Conservation (phyloP, 2,329 filamentous ascomycete genomes). For the Fusarium pseudonygamai region DNA sequence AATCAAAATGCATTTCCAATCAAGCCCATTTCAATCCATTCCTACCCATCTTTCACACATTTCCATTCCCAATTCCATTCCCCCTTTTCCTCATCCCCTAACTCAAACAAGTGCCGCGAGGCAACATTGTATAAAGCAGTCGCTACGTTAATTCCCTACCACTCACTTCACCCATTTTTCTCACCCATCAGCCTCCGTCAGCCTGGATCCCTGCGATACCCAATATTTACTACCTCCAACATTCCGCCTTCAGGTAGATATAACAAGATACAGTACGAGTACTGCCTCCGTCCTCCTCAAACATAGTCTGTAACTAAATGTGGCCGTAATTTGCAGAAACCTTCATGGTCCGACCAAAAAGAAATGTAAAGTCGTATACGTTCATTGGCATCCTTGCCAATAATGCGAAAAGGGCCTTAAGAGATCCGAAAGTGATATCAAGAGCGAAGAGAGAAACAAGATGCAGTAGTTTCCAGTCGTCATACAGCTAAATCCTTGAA, state of each 20-base stretch:
- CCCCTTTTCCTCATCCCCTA: conserved; percentile 20
- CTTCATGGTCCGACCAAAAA: conserved; percentile 19
- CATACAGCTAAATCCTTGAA: not conserved
- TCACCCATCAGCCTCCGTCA: conserved; percentile 5
- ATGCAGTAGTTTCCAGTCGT: not conserved
- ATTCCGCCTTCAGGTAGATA: conserved; percentile 5
- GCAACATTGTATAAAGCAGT: conserved; percentile 55
- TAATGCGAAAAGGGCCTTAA: conserved; percentile 2
- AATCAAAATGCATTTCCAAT: conserved; percentile 35
- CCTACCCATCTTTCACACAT: not conserved
- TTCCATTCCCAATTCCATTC: not conserved
- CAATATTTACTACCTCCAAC: not conserved
- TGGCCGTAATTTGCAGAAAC: conserved; percentile 17
- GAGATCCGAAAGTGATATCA: conserved; percentile 4
- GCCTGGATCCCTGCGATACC: conserved; percentile 21
- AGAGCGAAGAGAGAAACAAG: conserved; percentile 12
- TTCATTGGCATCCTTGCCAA: conserved; percentile 4
- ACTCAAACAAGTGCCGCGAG: conserved; percentile 57
- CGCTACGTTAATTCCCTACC: conserved; percentile 29
- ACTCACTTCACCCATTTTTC: conserved; percentile 29
- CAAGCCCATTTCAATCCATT: not conserved
- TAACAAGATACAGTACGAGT: conserved; percentile 11
- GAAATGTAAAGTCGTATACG: conserved; percentile 25
- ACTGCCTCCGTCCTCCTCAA: conserved; percentile 30
- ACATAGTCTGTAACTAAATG: conserved; percentile 36